phyloP scores from a whole-genome alignment of 2,329 filamentous ascomycete species.

The Dothistroma septosporum region DNA sequence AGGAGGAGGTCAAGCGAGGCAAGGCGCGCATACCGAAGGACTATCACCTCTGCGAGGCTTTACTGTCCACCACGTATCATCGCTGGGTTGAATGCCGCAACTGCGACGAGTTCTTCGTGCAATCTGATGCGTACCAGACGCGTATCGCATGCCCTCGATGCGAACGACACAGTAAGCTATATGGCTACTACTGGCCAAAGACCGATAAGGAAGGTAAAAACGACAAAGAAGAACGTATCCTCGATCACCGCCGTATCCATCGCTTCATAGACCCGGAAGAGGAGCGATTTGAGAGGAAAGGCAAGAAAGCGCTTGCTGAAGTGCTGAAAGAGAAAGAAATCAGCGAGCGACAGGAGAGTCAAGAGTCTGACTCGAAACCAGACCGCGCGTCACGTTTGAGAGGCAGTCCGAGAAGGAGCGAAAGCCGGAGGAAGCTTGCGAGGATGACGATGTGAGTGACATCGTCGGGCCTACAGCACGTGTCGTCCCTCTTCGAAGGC shows the following conservation, averaged over 20 bases:
- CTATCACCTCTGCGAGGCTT: constrained; percentile 73
- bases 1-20: constrained; percentile 32
- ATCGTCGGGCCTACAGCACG: background rate
- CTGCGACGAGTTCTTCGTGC: constrained; percentile 78
- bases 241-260: constrained; percentile 84
- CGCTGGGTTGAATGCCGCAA: constrained; percentile 85
- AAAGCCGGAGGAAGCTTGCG: constrained; percentile 14
- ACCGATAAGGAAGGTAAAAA: constrained; percentile 72
- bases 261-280: constrained; percentile 65
- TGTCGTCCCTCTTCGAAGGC: background rate
- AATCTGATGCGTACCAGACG: constrained; percentile 82
- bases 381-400: background rate
- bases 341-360: constrained; percentile 22
- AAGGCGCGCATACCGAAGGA: constrained; percentile 43
- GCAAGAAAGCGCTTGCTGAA: constrained; percentile 32
- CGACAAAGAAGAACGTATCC: constrained; percentile 65
- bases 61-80: constrained; percentile 73
- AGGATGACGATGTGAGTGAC: constrained; percentile 14
- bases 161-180: constrained; percentile 91
- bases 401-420: constrained; percentile 10
- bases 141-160: constrained; percentile 83
- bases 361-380: constrained; percentile 13
- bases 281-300: constrained; percentile 34
- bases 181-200: constrained; percentile 94
- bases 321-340: constrained; percentile 27